Conservation (phyloP, 2,329 filamentous ascomycete genomes). For the Mariannaea elegans region DNA sequence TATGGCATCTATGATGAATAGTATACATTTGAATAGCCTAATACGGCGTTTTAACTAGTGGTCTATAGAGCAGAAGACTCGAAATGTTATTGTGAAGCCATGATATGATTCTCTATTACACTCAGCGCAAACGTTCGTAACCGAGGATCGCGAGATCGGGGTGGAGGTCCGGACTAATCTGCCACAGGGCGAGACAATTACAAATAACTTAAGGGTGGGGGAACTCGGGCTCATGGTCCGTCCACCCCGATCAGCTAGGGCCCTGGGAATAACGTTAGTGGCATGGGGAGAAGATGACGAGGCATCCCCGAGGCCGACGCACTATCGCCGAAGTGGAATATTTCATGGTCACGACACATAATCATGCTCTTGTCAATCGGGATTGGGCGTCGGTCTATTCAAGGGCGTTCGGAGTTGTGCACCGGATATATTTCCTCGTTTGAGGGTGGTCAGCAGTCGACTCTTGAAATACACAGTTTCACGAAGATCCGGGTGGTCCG, state of each 20-base stretch:
- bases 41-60: too few relatives aligned
- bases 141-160: constrained; percentile 6
- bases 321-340: constrained; percentile 12
- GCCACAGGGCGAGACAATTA: not conserved
- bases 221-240: constrained; percentile 2
- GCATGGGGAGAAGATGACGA: not conserved
- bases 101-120: not conserved
- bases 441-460: not conserved
- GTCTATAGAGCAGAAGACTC: too few relatives aligned
- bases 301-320: constrained; percentile 7
- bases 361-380: not conserved
- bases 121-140: too few relatives aligned
- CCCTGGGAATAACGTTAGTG: not conserved
- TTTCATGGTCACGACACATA: not conserved
- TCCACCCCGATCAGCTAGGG: not conserved
- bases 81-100: too few relatives aligned
- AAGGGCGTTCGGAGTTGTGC: not conserved
- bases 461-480: not conserved
- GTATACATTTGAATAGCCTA: too few relatives aligned
- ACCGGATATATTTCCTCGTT: constrained; percentile 1
- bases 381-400: not conserved
- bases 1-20: too few relatives aligned
- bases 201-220: constrained; percentile 11
- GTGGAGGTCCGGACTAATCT: not conserved
- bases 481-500: not conserved